Base-by-base conservation (phyloP, 805 yeast genomes). In the Monosporozyma unispora region DNA sequence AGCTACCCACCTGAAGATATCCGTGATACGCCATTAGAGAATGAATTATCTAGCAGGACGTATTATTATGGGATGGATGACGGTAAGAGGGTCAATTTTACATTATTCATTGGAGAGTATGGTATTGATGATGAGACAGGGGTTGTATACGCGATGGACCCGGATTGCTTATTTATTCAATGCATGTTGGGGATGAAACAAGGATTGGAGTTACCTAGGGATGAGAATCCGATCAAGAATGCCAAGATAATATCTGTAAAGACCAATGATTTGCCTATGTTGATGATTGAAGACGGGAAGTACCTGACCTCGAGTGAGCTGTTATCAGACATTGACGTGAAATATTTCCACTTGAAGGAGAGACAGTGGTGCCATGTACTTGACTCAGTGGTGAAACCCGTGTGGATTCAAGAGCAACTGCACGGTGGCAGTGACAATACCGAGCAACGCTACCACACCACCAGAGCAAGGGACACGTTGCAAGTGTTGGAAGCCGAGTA, bases 141-240 rank as follows among this genome's bases (percentile, higher is more conserved):
- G 6, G 23, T 10, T 2, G 53, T 63, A 16, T 56, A 77, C 1
- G 80, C 87, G 1, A 70, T 78, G 0, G 89, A 83, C 55, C 88
- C 88, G 0, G 58, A 74, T 12, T 77, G 85, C 45, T 61, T 80
- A 9, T 68, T 70, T 18, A 67, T 73, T 11, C 69, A 77, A 44
- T 62, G 82, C 22, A 57, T 76, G 1, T 4, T 46, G 38, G 44
- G 39, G 11, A 19, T 14, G 23, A 45, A 45, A 21, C 28, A 45
- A 16, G n/a, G 22, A 2, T 18, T 45, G 16, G 14, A 7, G n/a
- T 31, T 31, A 14, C 35, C 35, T 5, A 14, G 35, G 35, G 35
- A 12, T 14, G 6, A 3, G 5, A 39, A 21, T 9, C 27, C 25
- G 10, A 12, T 12, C n/a, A 21, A 25, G 18, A 23, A 40, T 14